Conservation (phyloP, 2,329 filamentous ascomycete genomes). For the Paecilomyces sp. region DNA sequence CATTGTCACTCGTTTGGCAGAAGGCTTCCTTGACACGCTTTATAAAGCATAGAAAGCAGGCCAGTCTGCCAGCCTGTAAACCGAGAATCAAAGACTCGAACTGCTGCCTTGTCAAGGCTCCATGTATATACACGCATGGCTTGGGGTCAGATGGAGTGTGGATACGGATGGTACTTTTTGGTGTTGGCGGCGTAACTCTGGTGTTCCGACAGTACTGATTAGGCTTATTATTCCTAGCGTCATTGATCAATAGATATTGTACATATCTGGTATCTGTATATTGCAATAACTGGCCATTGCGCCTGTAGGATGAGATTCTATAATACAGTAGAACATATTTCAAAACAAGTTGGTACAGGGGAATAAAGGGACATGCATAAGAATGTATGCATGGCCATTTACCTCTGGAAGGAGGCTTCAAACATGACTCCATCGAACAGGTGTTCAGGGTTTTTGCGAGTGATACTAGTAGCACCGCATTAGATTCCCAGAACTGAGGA, state of each 20-base stretch:
- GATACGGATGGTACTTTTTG: not conserved
- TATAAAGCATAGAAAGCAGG: conserved; percentile 66
- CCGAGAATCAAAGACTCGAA: not conserved
- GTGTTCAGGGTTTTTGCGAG: not conserved
- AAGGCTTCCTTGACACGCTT: conserved; percentile 83
- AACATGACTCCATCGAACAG: not conserved
- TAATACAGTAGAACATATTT: not conserved
- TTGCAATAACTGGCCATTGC: not conserved
- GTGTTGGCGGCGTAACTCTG: not conserved
- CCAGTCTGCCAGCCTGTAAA: not conserved
- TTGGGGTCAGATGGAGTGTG: not conserved
- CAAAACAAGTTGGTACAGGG: not conserved
- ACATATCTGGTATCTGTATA: not conserved
- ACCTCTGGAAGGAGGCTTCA: not conserved
- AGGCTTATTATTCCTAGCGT: not conserved
- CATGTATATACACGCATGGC: not conserved
- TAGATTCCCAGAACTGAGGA: not conserved
- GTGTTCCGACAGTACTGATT: not conserved
- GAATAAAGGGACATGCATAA: not conserved
- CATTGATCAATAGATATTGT: not conserved
- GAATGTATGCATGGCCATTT: not conserved
- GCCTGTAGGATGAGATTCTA: not conserved
- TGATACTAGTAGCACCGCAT: not conserved
- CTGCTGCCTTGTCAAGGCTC: not conserved
- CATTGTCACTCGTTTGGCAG: conserved; percentile 83